phyloP scores from a whole-genome alignment of 768 basidiomycete genomes.

The Lactifluus subvellereus region DNA sequence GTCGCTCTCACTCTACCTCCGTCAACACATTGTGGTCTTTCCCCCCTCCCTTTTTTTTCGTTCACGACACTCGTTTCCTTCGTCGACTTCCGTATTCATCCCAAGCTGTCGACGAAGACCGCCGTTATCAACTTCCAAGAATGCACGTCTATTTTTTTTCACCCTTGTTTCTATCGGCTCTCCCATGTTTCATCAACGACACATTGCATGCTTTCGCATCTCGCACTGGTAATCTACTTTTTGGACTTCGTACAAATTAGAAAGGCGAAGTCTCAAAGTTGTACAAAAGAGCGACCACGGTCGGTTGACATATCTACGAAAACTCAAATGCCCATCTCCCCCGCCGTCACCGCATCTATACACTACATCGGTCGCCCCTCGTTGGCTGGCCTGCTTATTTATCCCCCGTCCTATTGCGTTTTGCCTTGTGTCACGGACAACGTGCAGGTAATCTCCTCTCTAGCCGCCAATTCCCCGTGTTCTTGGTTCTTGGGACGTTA shows the following conservation, averaged over 20 bases:
- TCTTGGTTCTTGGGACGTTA: slow-evolving; percentile 41
- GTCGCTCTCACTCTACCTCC: slow-evolving; percentile 23
- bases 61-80: slow-evolving; percentile 8
- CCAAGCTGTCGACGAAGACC: slow-evolving; percentile 34
- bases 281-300: slow-evolving; percentile 37
- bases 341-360: slow-evolving; percentile 30
- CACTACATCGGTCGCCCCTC: slow-evolving; percentile 15
- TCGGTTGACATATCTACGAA: slow-evolving; percentile 28
- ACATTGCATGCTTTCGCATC: slow-evolving; percentile 28
- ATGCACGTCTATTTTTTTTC: slow-evolving; percentile 13
- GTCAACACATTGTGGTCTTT: slow-evolving; percentile 20
- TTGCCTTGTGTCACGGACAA: slow-evolving; percentile 27
- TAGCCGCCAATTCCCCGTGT: slow-evolving; percentile 31
- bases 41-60: slow-evolving; percentile 22
- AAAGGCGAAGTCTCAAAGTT: slow-evolving; percentile 31
- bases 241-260: slow-evolving; percentile 27
- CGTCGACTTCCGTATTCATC: slow-evolving; percentile 42
- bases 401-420: slow-evolving; percentile 13
- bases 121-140: slow-evolving; percentile 24
- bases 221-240: slow-evolving; percentile 34
- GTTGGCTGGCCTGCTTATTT: slow-evolving; percentile 25
- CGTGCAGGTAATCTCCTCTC: slow-evolving; percentile 30
- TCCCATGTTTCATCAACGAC: slow-evolving; percentile 22
- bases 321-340: slow-evolving; percentile 23
- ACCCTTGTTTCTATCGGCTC: slow-evolving; percentile 14